These are phyloP conservation scores for Fusarium mundagurra DNA, from an alignment of 2,329 filamentous ascomycete genomes.

Conservation along the genomic window DNA sequence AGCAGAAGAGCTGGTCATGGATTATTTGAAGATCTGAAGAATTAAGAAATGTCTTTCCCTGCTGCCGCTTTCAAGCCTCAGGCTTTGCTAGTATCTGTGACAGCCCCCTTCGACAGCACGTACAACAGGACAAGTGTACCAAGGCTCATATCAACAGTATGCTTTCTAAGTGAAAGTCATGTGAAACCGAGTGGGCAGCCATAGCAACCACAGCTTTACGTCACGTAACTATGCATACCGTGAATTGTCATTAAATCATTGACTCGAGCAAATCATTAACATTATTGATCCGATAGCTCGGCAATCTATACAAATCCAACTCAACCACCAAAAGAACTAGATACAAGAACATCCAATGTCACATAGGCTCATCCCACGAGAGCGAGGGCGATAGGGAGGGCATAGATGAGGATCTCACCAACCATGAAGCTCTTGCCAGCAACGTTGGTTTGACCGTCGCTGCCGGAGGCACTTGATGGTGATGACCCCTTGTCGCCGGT, in stretches of 20 bases:
- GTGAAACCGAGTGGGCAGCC: rapidly evolving
- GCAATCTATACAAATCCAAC: background rate
- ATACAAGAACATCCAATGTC: background rate
- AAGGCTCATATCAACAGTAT: background rate
- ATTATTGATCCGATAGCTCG: background rate
- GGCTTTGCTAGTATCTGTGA: background rate
- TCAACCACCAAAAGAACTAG: background rate
- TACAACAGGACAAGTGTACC: background rate
- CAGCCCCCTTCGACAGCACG: no score
- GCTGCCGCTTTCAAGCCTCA: background rate
- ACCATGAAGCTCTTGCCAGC: background rate
- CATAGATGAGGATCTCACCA: background rate
- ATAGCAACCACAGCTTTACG: background rate
- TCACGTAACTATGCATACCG: rapidly evolving
- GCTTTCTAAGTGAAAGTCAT: rapidly evolving
- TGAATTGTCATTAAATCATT: background rate
- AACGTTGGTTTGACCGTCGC: background rate
- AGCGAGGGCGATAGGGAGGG: background rate
- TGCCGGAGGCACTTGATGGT: background rate
- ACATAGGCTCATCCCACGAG: background rate
- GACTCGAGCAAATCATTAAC: background rate
- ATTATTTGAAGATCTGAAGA: background rate
- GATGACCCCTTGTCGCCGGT: background rate
- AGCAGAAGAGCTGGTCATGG: background rate
- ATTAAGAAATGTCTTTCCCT: background rate